phyloP scores from a whole-genome alignment of 23 red algal species.

The Agarophyton chilense region DNA sequence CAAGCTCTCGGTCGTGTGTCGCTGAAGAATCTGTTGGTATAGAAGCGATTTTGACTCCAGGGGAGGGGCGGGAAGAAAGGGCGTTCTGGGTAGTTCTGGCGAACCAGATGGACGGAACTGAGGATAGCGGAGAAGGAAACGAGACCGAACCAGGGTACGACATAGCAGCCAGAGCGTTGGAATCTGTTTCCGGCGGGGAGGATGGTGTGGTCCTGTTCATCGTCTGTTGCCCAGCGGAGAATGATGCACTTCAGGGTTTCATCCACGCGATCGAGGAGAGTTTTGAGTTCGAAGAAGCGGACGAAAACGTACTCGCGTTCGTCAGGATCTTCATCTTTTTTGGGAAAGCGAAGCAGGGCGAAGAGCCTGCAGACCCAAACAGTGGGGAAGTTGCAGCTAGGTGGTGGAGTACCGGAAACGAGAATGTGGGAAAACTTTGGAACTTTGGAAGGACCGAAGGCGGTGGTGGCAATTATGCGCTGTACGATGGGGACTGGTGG shows the following conservation, averaged over 20 bases:
- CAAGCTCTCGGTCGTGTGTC: not conserved
- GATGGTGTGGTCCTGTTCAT: too few species aligned
- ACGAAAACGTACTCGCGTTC: too few species aligned
- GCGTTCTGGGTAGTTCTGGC: constrained; percentile 8
- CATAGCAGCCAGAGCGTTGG: not conserved
- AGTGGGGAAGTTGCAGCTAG: not conserved
- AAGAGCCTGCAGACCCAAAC: not conserved
- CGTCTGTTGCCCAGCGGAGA: too few species aligned
- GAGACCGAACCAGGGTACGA: constrained; percentile 17
- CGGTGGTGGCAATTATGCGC: not conserved
- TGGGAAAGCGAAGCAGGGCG: not conserved
- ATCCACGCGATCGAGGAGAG: too few species aligned
- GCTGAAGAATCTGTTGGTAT: not conserved
- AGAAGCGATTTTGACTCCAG: too few species aligned
- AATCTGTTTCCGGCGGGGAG: too few species aligned
- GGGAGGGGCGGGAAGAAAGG: not conserved
- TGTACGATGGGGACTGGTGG: not conserved
- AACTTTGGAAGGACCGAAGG: constrained; percentile 20
- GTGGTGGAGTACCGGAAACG: not conserved
- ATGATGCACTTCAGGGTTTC: too few species aligned
- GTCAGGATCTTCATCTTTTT: too few species aligned
- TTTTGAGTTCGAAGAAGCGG: too few species aligned
- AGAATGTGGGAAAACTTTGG: too few species aligned
- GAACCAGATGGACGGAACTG: not conserved
- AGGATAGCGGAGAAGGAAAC: not conserved